Percentiles rank a stretch among this genome's conserved stretches.
Evolutionary conservation across 148 eudicot genomes (phyloP).

Genomic region (Euryodendron excelsum): DNA sequence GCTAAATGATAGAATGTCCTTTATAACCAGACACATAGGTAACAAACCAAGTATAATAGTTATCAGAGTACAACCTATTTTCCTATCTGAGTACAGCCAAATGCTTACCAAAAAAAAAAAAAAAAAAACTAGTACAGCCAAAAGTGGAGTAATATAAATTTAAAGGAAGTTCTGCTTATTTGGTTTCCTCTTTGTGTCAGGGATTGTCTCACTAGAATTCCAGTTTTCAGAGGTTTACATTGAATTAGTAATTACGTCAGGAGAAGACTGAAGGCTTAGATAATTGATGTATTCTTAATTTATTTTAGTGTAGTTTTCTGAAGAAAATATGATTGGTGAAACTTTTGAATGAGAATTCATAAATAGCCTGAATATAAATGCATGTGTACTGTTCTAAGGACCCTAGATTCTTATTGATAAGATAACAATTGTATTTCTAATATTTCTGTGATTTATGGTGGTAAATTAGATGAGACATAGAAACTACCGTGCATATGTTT

Average conservation of each 20-base stretch:
- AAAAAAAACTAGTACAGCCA: slow-evolving; percentile 23
- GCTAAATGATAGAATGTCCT: no score
- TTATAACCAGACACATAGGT: no score
- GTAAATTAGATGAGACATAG: no score
- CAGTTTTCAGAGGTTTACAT: background rate
- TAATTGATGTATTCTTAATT: no score
- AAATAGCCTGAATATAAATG: background rate
- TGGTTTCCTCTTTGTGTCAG: background rate
- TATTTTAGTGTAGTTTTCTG: no score
- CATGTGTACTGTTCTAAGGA: background rate
- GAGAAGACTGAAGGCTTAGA: no score
- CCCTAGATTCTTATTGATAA: background rate
- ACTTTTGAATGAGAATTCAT: background rate
- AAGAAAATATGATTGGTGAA: no score
- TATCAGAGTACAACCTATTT: slow-evolving; percentile 42
- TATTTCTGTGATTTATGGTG: background rate
- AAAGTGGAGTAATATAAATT: background rate
- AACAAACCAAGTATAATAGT: no score
- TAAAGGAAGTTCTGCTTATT: background rate
- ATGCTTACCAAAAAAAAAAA: no score
- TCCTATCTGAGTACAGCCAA: no score
- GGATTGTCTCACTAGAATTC: background rate
- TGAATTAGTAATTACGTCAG: background rate
- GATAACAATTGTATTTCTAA: background rate
- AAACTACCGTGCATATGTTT: no score